A percentile compares a stretch with the other conserved stretches of the same genome.
Evolutionary conservation across 306 rosid species (phyloP).

Genomic region (Pyrus communis): DNA sequence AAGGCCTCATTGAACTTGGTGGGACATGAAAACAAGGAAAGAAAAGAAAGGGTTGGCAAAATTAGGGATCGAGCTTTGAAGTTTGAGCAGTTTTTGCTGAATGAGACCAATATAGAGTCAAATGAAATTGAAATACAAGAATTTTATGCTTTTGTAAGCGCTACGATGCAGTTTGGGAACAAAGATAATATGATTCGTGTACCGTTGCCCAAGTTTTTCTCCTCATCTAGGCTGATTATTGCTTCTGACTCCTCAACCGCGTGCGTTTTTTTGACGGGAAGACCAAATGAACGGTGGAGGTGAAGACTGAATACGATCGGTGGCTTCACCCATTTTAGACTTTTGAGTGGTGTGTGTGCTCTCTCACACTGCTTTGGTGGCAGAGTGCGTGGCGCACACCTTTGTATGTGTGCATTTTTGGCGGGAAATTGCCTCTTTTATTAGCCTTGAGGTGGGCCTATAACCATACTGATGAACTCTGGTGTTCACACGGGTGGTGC

Average conservation of each 20-base stretch:
- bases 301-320: background rate
- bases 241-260: background rate
- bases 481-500: slow-evolving; percentile 36
- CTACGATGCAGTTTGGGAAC: background rate
- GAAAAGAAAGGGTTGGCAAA: background rate
- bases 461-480: slow-evolving; percentile 22
- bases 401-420: slow-evolving; percentile 43
- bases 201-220: background rate
- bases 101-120: background rate
- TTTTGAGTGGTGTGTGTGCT: slow-evolving; percentile 30
- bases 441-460: slow-evolving; percentile 44
- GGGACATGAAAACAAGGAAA: slow-evolving; percentile 29
- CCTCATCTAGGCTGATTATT: no score
- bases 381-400: slow-evolving; percentile 24
- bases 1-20: slow-evolving; percentile 40
- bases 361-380: slow-evolving; percentile 13
- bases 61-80: background rate
- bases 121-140: background rate
- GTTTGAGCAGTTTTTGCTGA: background rate
- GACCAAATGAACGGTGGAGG: background rate
- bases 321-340: slow-evolving; percentile 7
- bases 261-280: background rate
- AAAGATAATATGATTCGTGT: background rate
- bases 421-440: slow-evolving; percentile 37
- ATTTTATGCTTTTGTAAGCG: no score